Percentiles rank a stretch among this genome's conserved stretches.
Evolutionary conservation across 495 filamentous ascomycete species (phyloP).

Genomic region (Neurospora sp.): DNA sequence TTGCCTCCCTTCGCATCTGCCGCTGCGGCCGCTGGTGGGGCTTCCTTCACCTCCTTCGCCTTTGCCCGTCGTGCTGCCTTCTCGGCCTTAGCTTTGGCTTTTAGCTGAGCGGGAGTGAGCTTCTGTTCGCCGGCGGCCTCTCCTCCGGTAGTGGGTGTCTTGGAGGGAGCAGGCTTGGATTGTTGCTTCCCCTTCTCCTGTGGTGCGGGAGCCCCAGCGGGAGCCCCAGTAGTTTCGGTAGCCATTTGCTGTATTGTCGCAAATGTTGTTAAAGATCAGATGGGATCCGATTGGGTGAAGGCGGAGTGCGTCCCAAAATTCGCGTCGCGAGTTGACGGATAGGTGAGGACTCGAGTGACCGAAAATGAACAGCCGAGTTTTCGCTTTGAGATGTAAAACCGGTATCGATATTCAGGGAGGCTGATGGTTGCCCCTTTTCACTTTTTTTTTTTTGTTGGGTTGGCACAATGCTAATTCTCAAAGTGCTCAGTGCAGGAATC

Average conservation of each 20-base stretch:
- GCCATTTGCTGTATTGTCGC: constrained; percentile 12
- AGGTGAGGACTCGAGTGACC: neutral
- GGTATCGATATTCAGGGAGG: neutral
- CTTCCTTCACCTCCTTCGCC: constrained; percentile 39
- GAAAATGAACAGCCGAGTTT: neutral
- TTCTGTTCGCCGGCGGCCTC: constrained; percentile 22
- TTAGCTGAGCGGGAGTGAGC: constrained; percentile 57
- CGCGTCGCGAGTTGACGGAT: neutral
- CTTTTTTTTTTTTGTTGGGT: neutral
- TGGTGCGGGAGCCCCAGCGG: constrained; percentile 4
- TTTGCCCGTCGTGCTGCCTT: constrained; percentile 64
- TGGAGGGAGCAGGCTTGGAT: constrained; percentile 1
- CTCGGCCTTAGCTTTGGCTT: constrained; percentile 68
- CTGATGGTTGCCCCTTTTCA: neutral
- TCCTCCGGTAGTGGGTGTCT: constrained; percentile 1
- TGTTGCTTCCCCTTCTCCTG: neutral
- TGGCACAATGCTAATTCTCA: neutral
- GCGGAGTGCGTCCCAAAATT: neutral
- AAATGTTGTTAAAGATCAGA: neutral
- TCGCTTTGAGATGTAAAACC: neutral
- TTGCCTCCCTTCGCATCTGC: constrained; percentile 30
- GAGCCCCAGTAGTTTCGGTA: constrained; percentile 12
- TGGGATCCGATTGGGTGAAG: neutral
- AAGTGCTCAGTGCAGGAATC: neutral
- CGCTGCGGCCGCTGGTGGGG: constrained; percentile 2